These are phyloP conservation scores for Neurospora pannonica DNA, from an alignment of 495 filamentous ascomycete genomes.

Conservation along the genomic window DNA sequence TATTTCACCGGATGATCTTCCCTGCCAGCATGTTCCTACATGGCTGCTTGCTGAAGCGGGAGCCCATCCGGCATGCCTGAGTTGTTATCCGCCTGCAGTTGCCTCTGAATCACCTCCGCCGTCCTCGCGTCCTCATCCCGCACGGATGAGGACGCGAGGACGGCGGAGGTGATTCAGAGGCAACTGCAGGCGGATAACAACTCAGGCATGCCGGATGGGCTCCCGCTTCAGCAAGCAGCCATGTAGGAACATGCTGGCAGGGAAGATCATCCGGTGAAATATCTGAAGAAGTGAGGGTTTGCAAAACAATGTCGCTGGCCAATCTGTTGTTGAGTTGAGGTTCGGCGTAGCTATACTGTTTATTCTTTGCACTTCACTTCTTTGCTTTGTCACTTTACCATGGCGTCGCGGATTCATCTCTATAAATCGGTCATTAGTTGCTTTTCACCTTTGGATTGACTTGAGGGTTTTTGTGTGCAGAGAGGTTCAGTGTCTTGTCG, in stretches of 20 bases:
- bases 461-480: not conserved
- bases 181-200: constrained; percentile 26
- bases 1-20: not conserved
- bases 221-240: constrained; percentile 6
- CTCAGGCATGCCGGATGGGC: constrained; percentile 5
- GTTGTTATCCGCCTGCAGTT: constrained; percentile 23
- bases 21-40: constrained; percentile 5
- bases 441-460: not conserved
- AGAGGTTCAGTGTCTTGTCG: not conserved
- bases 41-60: constrained; percentile 6
- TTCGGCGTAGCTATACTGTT: not conserved
- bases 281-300: not conserved
- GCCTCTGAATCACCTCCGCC: constrained; percentile 29
- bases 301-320: not conserved
- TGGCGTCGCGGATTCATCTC: not conserved
- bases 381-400: not conserved
- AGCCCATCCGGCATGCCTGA: constrained; percentile 8
- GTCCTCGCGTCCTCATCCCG: constrained; percentile 23
- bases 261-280: not conserved
- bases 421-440: not conserved
- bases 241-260: constrained; percentile 8
- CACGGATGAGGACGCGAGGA: constrained; percentile 24
- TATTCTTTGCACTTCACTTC: not conserved
- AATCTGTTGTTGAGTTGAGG: not conserved
- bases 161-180: constrained; percentile 29